Evolutionary conservation across 495 filamentous ascomycete genomes (phyloP).

Genomic region (Achaetomiella virescens): DNA sequence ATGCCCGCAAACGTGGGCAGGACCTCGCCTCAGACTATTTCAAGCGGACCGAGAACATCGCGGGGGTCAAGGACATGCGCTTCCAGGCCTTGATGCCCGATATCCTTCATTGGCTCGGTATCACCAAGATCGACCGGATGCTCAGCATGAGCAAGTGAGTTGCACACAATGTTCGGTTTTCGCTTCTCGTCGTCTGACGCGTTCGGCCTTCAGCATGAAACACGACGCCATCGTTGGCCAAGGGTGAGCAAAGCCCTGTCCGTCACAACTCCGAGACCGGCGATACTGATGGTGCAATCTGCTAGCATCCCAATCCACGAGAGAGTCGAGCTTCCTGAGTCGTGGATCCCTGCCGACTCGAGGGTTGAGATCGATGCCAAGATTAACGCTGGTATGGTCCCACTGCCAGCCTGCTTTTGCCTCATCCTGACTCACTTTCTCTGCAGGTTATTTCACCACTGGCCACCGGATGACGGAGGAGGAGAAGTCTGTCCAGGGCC

Average conservation of each 20-base stretch:
- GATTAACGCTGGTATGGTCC: slow-evolving; percentile 85
- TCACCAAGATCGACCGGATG: slow-evolving; percentile 98
- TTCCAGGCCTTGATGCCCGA: slow-evolving; percentile 99
- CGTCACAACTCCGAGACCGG: slow-evolving; percentile 12
- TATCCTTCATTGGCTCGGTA: slow-evolving; percentile 96
- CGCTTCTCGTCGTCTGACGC: slow-evolving; percentile 9
- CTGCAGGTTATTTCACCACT: slow-evolving; percentile 68
- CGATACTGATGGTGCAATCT: background rate
- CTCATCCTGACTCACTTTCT: slow-evolving; percentile 8
- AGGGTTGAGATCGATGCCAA: slow-evolving; percentile 98
- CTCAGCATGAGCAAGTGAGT: slow-evolving; percentile 94
- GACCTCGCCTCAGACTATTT: slow-evolving; percentile 97
- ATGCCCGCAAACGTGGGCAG: slow-evolving; percentile 78
- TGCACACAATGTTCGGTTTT: background rate
- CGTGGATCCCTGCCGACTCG: slow-evolving; percentile 90
- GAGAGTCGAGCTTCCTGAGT: slow-evolving; percentile 87
- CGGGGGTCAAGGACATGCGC: slow-evolving; percentile 95
- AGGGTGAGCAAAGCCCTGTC: slow-evolving; percentile 48
- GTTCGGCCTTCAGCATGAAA: slow-evolving; percentile 66
- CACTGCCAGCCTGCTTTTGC: background rate
- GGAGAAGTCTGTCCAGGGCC: slow-evolving; percentile 77
- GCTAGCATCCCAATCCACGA: slow-evolving; percentile 82
- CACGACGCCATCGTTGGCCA: slow-evolving; percentile 95
- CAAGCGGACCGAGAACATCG: slow-evolving; percentile 92
- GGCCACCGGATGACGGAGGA: slow-evolving; percentile 84